Conservation (phyloP, 2,329 filamentous ascomycete genomes). For the Aspergillus fijiensis region DNA sequence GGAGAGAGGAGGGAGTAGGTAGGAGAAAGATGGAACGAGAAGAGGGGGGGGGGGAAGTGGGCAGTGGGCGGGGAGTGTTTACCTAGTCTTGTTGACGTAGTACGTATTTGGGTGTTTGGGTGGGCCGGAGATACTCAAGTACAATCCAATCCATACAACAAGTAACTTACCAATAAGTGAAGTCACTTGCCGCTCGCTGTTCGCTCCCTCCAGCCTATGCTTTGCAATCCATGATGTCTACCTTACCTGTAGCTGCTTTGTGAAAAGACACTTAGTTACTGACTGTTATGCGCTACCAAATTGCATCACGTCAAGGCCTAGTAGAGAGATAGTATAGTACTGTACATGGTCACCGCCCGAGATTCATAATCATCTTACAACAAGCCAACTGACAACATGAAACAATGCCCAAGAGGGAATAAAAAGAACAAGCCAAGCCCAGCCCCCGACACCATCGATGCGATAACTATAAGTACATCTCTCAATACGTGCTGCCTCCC, state of each 20-base stretch:
- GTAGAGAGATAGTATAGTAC: neutral
- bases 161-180: neutral
- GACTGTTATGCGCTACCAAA: too few species aligned
- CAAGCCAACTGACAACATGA: neutral
- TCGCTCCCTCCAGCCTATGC: neutral
- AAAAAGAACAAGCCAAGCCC: neutral
- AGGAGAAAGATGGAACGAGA: neutral
- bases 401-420: neutral
- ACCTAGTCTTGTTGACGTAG: constrained; percentile 5
- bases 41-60: neutral
- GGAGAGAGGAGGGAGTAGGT: neutral
- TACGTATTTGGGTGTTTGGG: neutral
- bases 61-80: neutral
- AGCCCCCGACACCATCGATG: neutral
- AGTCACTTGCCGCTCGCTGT: neutral
- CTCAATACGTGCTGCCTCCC: constrained; percentile 20
- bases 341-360: neutral
- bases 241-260: too few species aligned
- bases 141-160: neutral
- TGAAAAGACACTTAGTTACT: too few species aligned
- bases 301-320: neutral
- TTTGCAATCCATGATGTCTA: too few species aligned
- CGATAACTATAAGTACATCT: neutral
- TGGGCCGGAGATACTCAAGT: too few species aligned
- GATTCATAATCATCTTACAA: neutral